Evolutionary conservation across 768 basidiomycete genomes (phyloP), one percentile per base, ranked within the genome.

Genomic region (Hemileccinum impolitum): DNA sequence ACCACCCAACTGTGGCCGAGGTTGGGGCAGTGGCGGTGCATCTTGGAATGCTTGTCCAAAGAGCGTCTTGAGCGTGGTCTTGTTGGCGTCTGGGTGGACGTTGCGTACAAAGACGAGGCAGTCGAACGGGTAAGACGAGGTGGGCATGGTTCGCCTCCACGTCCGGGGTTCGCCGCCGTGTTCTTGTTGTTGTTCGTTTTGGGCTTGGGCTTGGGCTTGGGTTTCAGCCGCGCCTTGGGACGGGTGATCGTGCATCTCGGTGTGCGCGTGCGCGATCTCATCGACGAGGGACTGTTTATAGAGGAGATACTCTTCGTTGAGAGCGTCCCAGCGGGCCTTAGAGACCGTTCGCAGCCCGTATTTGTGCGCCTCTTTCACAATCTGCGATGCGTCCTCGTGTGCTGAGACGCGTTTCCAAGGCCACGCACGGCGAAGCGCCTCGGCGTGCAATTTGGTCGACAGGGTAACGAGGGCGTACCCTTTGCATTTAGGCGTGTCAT

Each of bases 391-490:
- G 23, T 25, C 18, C 13, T 15, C 47, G 5, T 40, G 34, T 18
- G 32, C 26, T 3, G 11, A 5, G 25, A 2, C 38, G 43, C 64
- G 68, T 36, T 71, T 63, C 87, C 90, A 92, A 6, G 82, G 81
- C 84, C 86, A 92, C 19, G 58, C 57, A 0, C 66, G 34, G 1
- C 81, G 62, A 0, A 91, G 51, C 2, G 61, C 51, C 8, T 75
- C 65, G 3, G 68, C 72, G 21, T 80, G 74, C 1, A 68, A 63
- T 1, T 60, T 31, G 5, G 65, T 49, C 3, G 71, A 63, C 38
- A 91, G 69, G 0, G 80, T 80, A 46, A 91, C 69, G 25, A 92
- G 76, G 0, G 87, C 87, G 53, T 90, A 91, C 2, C 86, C 85
- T 70, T 85, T 90, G 65, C 77, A 84, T 46, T 75, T 77, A 2